Base-by-base conservation (phyloP, 257 asterid genomes). In the Euphrasia confusa region DNA sequence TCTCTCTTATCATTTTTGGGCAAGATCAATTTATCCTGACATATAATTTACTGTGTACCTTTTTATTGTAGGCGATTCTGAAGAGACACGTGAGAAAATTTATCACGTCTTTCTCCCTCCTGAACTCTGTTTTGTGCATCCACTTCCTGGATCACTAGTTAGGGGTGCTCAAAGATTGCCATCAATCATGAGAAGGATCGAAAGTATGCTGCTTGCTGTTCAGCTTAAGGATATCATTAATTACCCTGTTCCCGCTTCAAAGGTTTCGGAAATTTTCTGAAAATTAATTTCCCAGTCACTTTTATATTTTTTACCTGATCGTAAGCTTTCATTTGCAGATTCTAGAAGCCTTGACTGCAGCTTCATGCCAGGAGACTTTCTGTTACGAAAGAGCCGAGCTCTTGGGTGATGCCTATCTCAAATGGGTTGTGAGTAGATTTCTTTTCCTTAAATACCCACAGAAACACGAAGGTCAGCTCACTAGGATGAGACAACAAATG, bases 151-250 rank as follows among this genome's bases (percentile, higher is more conserved):
- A 64, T 71, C 94, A 32, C 77, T 93, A 50, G 89, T 93, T 66
- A 90, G 97, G 74, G 96, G 96, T 72, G 97, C 97, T 61, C 99
- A 93, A 72, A 83, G 96, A 66, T 74, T 93, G 85, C 99, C 99
- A 58, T 93, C 99, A 11, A 83, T 93, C 60, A 87, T 93, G 96
- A 85, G 90, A 71, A 83, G 96, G 81, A 77, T 93, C 47, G 94
- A 93, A 81, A 93, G 95, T 80, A 85, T 93, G 96, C 79, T 89
- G 52, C 95, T 93, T 28, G 96, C 99, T 15, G 94, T 93, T 61
- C 95, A 93, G 80, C 95, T 93, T 63, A 83, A 75, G 82, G 88
- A 83, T 75, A 72, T 74, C 59, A 93, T 93, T 58, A 73, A 69
- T 54, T 84, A 83, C 75, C 89, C 94, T 30, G 84, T 93, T 75